These are phyloP conservation scores for Lactifluus subvellereus DNA, from an alignment of 768 basidiomycete genomes.

Conservation along the genomic window DNA sequence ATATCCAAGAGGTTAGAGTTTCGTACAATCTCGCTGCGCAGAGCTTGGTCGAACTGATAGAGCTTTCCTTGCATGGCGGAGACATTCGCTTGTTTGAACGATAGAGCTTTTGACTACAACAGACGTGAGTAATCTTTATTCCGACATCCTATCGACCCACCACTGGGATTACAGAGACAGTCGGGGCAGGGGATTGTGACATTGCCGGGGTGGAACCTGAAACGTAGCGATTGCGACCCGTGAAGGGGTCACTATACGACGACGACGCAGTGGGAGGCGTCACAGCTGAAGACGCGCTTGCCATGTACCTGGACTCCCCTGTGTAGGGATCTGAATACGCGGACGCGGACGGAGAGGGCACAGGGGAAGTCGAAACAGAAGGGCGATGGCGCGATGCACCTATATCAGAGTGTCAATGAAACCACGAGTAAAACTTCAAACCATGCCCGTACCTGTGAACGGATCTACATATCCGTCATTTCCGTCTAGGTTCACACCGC, in stretches of 20 bases:
- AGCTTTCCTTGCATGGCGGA: constrained; percentile 75
- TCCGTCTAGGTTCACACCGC: constrained; percentile 64
- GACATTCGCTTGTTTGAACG: constrained; percentile 84
- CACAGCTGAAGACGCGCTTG: constrained; percentile 33
- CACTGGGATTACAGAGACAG: constrained; percentile 19
- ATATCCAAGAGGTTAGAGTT: constrained; percentile 5
- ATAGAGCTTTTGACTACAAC: constrained; percentile 51
- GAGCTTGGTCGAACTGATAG: constrained; percentile 62
- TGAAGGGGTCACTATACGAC: constrained; percentile 22
- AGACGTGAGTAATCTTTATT: not conserved
- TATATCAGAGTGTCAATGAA: constrained; percentile 10
- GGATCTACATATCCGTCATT: constrained; percentile 74
- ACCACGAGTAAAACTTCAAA: not conserved
- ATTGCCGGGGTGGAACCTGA: constrained; percentile 4
- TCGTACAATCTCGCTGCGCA: constrained; percentile 65
- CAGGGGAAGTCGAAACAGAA: constrained; percentile 30
- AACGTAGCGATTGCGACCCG: constrained; percentile 22
- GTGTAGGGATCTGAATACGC: constrained; percentile 65
- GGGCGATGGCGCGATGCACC: constrained; percentile 34
- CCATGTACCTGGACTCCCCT: constrained; percentile 56
- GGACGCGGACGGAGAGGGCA: constrained; percentile 34
- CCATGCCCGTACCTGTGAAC: constrained; percentile 61
- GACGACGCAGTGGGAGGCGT: constrained; percentile 31
- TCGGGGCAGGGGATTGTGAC: constrained; percentile 1
- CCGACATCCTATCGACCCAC: constrained; percentile 7